These are phyloP conservation scores for Heteromeles arbutifolia DNA, from an alignment of 306 rosid genomes.

Conservation along the genomic window DNA sequence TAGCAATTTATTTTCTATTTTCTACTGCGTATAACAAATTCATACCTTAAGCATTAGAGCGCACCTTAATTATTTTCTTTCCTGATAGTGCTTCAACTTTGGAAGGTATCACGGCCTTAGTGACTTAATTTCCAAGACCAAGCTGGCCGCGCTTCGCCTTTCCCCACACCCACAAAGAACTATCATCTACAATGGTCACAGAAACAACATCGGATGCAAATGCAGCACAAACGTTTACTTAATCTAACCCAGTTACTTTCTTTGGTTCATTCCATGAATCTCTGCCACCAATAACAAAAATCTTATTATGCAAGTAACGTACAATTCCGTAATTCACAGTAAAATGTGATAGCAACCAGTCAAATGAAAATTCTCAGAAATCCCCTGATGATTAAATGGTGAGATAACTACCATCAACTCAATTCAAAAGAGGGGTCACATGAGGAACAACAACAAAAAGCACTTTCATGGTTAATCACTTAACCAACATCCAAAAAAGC, in stretches of 20 bases:
- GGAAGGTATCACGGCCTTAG: no score
- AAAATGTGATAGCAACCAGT: background rate
- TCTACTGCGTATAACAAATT: background rate
- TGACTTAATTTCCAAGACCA: no score
- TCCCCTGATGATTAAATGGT: background rate
- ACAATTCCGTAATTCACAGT: background rate
- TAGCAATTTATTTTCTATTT: background rate
- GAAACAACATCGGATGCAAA: no score
- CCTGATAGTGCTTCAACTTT: no score
- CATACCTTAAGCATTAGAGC: background rate
- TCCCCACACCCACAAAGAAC: no score
- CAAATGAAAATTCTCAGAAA: background rate
- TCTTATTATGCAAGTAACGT: background rate
- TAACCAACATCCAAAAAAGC: background rate
- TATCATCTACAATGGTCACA: no score
- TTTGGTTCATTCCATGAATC: no score
- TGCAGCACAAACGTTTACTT: no score
- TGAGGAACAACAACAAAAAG: background rate
- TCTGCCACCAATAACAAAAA: constrained; percentile 8
- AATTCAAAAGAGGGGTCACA: background rate
- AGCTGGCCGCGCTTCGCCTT: no score
- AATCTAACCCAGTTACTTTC: no score
- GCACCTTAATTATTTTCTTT: no score
- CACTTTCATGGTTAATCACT: no score
- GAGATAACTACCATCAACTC: background rate